These are phyloP conservation scores for Jaapia argillacea DNA, from an alignment of 768 basidiomycete species.

Conservation along the genomic window DNA sequence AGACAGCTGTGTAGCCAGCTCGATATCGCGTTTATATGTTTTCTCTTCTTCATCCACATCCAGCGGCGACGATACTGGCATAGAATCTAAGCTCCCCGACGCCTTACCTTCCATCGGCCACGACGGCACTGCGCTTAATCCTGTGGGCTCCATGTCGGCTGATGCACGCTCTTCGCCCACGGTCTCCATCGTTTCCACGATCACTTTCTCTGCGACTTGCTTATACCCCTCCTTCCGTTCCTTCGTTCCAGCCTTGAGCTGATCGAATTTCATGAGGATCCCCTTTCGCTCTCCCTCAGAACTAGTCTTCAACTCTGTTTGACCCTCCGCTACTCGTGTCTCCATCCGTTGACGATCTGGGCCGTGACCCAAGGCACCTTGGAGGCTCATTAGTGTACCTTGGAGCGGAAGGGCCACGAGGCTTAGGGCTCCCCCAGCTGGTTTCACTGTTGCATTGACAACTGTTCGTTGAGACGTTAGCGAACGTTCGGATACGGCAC, in stretches of 20 bases:
- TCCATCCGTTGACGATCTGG: background rate
- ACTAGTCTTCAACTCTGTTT: background rate
- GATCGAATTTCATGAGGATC: background rate
- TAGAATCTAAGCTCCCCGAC: no score
- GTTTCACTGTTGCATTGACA: background rate
- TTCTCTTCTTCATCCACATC: constrained; percentile 6
- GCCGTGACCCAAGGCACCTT: background rate
- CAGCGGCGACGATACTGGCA: background rate
- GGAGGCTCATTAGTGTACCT: background rate
- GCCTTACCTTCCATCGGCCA: no score
- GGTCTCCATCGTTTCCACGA: background rate
- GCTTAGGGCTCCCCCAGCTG: background rate
- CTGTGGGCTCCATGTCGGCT: no score
- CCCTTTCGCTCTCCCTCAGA: background rate
- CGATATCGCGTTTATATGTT: constrained; percentile 17
- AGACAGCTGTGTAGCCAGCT: constrained; percentile 24
- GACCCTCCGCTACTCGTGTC: background rate
- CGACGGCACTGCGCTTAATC: no score
- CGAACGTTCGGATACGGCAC: constrained; percentile 3
- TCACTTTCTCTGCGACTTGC: no score
- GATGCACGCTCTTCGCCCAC: background rate
- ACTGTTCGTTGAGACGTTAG: constrained; percentile 1
- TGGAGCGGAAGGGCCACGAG: background rate
- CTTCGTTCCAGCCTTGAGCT: background rate
- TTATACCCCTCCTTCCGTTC: background rate